phyloP scores from a whole-genome alignment of 2,329 filamentous ascomycete genomes.

The Alternaria brassicicola region DNA sequence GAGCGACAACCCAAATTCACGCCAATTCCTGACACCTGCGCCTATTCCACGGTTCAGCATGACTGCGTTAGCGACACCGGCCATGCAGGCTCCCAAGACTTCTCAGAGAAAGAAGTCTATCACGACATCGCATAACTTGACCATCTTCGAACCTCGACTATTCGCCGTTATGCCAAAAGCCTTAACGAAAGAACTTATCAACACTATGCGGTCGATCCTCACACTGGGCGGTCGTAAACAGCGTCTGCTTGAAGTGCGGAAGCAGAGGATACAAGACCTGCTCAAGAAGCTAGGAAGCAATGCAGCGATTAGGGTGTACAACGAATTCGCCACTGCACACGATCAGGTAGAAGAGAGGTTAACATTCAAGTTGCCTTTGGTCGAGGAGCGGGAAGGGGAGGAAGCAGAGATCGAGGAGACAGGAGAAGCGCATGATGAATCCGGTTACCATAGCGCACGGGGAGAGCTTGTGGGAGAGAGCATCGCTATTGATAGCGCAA shows the following conservation, averaged over 20 bases:
- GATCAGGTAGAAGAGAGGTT: background rate
- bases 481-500: background rate
- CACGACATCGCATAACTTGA: background rate
- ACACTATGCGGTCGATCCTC: background rate
- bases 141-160: background rate
- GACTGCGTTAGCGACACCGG: background rate
- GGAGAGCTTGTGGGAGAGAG: background rate
- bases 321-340: background rate
- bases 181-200: background rate
- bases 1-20: background rate
- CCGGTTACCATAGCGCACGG: background rate
- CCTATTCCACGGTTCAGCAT: background rate
- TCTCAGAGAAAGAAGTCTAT: background rate
- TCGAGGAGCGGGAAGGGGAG: background rate
- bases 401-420: background rate
- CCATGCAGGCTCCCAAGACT: background rate
- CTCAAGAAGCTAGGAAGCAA: background rate
- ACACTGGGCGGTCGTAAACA: background rate
- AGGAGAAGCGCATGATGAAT: background rate
- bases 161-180: background rate
- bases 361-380: slow-evolving; percentile 8
- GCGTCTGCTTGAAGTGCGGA: background rate
- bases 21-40: background rate
- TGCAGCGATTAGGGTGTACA: background rate
- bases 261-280: background rate